Evolutionary conservation across 148 eudicot genomes (phyloP).

Genomic region (Camellia granthamiana): DNA sequence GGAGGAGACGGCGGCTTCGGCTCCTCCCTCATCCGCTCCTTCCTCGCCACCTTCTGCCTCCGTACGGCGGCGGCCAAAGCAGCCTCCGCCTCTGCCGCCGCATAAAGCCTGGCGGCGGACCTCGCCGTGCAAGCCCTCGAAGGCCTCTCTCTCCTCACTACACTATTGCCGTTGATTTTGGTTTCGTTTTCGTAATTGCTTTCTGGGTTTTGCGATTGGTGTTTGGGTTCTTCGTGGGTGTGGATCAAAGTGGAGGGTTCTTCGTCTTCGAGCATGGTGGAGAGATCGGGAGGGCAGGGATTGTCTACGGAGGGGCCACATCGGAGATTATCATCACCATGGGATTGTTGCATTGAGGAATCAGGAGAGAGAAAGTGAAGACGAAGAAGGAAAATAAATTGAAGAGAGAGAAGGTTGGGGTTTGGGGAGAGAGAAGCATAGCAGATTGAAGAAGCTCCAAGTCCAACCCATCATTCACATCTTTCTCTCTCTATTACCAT

Average conservation of each 20-base stretch:
- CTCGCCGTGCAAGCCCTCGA: conserved; percentile 78
- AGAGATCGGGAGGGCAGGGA: conserved; percentile 29
- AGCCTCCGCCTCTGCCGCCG: conserved; percentile 58
- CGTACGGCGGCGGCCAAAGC: conserved; percentile 31
- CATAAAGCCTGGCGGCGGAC: conserved; percentile 57
- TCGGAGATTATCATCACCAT: conserved; percentile 46
- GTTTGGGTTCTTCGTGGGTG: conserved; percentile 10
- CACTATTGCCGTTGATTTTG: conserved; percentile 15
- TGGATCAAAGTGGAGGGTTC: conserved; percentile 58
- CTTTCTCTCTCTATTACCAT: neutral
- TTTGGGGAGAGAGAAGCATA: conserved; percentile 5
- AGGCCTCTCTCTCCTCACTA: conserved; percentile 76
- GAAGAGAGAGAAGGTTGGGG: conserved; percentile 17
- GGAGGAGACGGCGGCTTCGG: conserved; percentile 26
- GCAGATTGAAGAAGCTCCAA: conserved; percentile 4
- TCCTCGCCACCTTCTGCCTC: conserved; percentile 44
- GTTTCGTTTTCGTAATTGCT: conserved; percentile 25
- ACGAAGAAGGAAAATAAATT: neutral
- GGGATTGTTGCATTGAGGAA: conserved; percentile 48
- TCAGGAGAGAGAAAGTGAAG: conserved; percentile 11
- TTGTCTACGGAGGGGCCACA: conserved; percentile 34
- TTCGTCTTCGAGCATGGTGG: conserved; percentile 35
- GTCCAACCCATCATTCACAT: neutral
- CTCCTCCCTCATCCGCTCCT: conserved; percentile 44
- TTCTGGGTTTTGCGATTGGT: conserved; percentile 14